Conservation (phyloP, 331 rosid genomes). For the Telfairia occidentalis region DNA sequence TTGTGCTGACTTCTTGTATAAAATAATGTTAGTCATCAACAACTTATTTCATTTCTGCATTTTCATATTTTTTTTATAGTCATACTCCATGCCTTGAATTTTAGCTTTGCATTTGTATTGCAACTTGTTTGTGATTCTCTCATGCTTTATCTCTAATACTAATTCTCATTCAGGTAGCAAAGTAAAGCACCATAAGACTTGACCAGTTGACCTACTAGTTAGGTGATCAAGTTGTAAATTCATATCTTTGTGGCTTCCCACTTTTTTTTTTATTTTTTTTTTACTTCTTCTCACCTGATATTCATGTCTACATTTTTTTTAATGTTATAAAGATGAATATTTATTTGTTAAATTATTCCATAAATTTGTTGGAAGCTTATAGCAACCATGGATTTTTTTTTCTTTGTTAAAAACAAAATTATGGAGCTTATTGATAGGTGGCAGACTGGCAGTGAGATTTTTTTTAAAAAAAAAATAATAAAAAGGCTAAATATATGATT, state of each 20-base stretch:
- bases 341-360: background rate
- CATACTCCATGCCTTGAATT: background rate
- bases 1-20: background rate
- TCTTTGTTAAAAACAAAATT: no score
- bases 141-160: background rate
- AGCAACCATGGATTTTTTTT: background rate
- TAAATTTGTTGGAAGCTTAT: background rate
- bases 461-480: no score
- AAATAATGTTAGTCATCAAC: background rate
- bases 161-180: background rate
- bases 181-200: background rate
- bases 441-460: no score
- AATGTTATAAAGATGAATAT: no score
- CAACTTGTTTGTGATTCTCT: background rate
- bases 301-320: background rate
- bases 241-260: background rate
- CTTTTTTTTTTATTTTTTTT: no score
- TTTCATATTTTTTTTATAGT: background rate
- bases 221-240: background rate
- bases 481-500: no score
- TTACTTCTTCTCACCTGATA: background rate
- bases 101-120: background rate
- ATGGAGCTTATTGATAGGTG: no score
- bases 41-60: slow-evolving; percentile 1
- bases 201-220: background rate